These are phyloP conservation scores for Aspergillus chevalieri DNA, from an alignment of 2,329 filamentous ascomycete species.

Conservation along the genomic window DNA sequence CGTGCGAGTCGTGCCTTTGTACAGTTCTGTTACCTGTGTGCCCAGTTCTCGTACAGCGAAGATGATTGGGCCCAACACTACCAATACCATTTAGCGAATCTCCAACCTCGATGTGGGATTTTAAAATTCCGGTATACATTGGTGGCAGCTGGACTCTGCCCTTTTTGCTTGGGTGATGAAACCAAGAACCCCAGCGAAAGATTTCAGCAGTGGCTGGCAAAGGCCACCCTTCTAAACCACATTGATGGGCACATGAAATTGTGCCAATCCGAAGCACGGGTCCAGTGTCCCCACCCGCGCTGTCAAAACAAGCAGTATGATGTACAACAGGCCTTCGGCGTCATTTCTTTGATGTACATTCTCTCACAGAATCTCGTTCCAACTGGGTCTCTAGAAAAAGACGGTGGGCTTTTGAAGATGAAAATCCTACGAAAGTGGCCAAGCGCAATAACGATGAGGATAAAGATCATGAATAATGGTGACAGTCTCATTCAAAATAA, in stretches of 20 bases:
- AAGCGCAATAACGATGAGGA: too few species aligned
- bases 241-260: slow-evolving; percentile 5
- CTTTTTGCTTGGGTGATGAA: slow-evolving; percentile 8
- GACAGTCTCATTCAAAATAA: too few species aligned
- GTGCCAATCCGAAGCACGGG: neutral
- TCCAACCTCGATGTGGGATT: slow-evolving; percentile 7
- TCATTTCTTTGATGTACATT: slow-evolving; percentile 7
- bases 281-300: slow-evolving; percentile 4
- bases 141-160: slow-evolving; percentile 6
- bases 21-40: slow-evolving; percentile 9
- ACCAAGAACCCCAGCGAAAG: slow-evolving; percentile 1
- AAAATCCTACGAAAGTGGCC: too few species aligned
- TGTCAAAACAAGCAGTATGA: slow-evolving; percentile 1
- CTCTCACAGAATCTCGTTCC: slow-evolving; percentile 5
- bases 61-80: slow-evolving; percentile 5
- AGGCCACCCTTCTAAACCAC: slow-evolving; percentile 8
- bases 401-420: too few species aligned
- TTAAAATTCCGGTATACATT: slow-evolving; percentile 10
- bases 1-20: slow-evolving; percentile 1
- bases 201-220: slow-evolving; percentile 9
- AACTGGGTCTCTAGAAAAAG: slow-evolving; percentile 6
- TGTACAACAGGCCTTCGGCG: neutral
- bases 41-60: slow-evolving; percentile 1
- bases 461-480: neutral
- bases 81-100: slow-evolving; percentile 1